Evolutionary conservation across 2,329 filamentous ascomycete genomes (phyloP).

Genomic region (Talaromyces sp.): DNA sequence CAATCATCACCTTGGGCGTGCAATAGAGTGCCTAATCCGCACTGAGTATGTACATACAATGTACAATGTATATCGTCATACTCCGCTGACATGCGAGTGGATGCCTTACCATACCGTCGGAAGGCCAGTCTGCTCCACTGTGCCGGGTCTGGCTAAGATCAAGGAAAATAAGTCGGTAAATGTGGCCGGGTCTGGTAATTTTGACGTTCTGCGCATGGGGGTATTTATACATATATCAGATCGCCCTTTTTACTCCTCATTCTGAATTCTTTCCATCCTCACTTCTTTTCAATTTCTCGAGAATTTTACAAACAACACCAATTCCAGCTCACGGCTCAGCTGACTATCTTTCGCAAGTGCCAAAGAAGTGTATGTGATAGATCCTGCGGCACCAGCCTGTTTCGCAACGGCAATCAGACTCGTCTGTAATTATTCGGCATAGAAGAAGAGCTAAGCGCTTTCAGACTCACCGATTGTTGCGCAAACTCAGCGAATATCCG

Average conservation of each 20-base stretch:
- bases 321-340: background rate
- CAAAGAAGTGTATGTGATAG: background rate
- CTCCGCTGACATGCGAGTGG: background rate
- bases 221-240: constrained; percentile 4
- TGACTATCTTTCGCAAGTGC: background rate
- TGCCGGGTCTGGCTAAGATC: background rate
- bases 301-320: background rate
- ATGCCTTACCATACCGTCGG: constrained; percentile 1
- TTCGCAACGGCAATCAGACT: constrained; percentile 6
- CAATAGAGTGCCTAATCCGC: background rate
- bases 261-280: background rate
- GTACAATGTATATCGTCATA: constrained; percentile 5
- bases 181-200: background rate
- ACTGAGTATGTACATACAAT: background rate
- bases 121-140: constrained; percentile 1
- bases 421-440: background rate
- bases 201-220: background rate
- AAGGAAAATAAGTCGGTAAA: constrained; percentile 5
- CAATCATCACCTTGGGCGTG: background rate
- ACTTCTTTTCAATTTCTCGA: background rate
- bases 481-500: background rate
- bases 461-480: background rate
- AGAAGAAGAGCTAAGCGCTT: constrained; percentile 1
- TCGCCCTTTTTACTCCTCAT: background rate
- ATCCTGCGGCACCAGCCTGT: background rate